These are phyloP conservation scores for Pinus tabuliformis DNA, from an alignment of 75 land plant genomes.

Conservation along the genomic window DNA sequence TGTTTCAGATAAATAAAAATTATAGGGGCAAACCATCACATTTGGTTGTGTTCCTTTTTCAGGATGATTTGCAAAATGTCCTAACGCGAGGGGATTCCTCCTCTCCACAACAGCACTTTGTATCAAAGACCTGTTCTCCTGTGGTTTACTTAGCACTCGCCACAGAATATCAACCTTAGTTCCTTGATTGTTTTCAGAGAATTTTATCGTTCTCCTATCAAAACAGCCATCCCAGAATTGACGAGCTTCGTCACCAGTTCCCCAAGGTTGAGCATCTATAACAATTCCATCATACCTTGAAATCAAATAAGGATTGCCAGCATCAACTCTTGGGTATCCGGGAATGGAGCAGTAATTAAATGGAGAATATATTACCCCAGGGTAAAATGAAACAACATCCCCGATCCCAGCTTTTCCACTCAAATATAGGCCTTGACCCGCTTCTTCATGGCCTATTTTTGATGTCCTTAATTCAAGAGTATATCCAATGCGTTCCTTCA, in stretches of 20 bases:
- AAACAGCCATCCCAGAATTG: conserved; percentile 77
- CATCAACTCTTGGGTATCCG: conserved; percentile 90
- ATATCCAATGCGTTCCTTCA: conserved; percentile 70
- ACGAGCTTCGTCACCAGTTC: conserved; percentile 64
- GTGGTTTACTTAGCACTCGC: conserved; percentile 55
- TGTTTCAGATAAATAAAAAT: conserved; percentile 53
- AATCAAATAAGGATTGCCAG: conserved; percentile 78
- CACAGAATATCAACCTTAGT: conserved; percentile 42
- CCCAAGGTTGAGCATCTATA: conserved; percentile 95
- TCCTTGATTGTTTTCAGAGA: not conserved
- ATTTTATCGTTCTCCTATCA: not conserved
- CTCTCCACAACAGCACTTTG: conserved; percentile 57
- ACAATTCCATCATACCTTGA: conserved; percentile 92
- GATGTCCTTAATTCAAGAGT: conserved; percentile 72
- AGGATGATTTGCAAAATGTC: conserved; percentile 94
- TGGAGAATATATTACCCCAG: conserved; percentile 89
- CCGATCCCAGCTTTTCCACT: conserved; percentile 67
- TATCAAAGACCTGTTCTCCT: conserved; percentile 10
- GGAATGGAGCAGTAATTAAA: conserved; percentile 87
- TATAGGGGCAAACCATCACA: conserved; percentile 92
- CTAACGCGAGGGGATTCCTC: conserved; percentile 87
- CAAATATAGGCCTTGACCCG: conserved; percentile 81
- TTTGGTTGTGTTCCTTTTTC: conserved; percentile 67
- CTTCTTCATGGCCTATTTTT: conserved; percentile 67
- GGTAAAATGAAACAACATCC: conserved; percentile 73